Evolutionary conservation across 2,329 filamentous ascomycete species (phyloP).

Genomic region (Trichophyton mentagrophytes): DNA sequence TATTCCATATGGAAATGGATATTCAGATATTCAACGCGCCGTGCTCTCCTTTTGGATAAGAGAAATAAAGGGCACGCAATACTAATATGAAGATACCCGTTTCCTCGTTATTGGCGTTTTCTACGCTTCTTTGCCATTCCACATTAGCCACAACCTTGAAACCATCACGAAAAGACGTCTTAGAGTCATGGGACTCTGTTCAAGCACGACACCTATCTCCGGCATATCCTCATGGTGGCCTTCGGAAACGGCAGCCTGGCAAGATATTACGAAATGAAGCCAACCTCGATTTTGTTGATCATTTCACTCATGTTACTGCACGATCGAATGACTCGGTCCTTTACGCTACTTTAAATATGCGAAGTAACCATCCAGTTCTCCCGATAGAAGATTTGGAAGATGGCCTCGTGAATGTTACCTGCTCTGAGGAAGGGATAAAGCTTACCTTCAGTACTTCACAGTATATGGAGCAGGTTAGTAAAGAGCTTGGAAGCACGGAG

Average conservation of each 20-base stretch:
- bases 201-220: constrained; percentile 6
- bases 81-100: neutral
- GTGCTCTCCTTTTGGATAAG: neutral
- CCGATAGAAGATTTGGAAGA: constrained; percentile 7
- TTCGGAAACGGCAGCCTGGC: constrained; percentile 1
- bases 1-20: neutral
- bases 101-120: neutral
- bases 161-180: neutral
- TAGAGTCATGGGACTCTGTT: neutral
- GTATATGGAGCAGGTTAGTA: neutral
- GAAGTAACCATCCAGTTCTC: constrained; percentile 4
- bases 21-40: neutral
- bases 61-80: neutral
- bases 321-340: neutral
- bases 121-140: neutral
- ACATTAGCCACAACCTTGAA: neutral
- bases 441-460: constrained; percentile 7
- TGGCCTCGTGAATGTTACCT: neutral
- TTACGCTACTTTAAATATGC: constrained; percentile 1
- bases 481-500: constrained; percentile 5
- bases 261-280: constrained; percentile 4
- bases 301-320: neutral
- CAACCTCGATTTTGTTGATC: constrained; percentile 9
- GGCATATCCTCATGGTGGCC: neutral
- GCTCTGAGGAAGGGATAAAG: constrained; percentile 9